These are phyloP conservation scores for Geranium brycei DNA, from an alignment of 345 rosid species.

Conservation along the genomic window DNA sequence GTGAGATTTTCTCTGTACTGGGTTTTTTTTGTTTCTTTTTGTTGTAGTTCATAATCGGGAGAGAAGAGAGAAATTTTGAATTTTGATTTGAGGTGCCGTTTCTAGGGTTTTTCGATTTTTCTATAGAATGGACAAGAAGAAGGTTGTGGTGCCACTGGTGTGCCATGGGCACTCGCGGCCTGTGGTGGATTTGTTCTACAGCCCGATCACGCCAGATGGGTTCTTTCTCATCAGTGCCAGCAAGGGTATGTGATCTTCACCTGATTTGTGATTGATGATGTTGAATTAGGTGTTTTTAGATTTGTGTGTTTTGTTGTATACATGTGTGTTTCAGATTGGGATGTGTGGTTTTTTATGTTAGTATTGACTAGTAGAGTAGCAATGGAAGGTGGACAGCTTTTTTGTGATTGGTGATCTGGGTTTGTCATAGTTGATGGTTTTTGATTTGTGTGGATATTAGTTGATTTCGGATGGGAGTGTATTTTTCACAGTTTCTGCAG, in stretches of 20 bases:
- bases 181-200: slow-evolving; percentile 51
- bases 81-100: background rate
- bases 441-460: too few species aligned
- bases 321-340: background rate
- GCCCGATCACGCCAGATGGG: slow-evolving; percentile 52
- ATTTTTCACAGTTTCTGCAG: too few species aligned
- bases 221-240: slow-evolving; percentile 58
- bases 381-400: background rate
- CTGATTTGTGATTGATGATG: background rate
- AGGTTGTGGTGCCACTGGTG: slow-evolving; percentile 38
- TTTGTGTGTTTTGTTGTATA: background rate
- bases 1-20: background rate
- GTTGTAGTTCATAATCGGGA: background rate
- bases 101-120: background rate
- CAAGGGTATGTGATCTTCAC: slow-evolving; percentile 26
- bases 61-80: background rate
- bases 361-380: too few species aligned
- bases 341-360: background rate
- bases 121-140: slow-evolving; percentile 44
- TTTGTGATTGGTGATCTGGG: background rate
- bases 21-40: background rate
- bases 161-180: slow-evolving; percentile 65
- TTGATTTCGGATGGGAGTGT: too few species aligned
- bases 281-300: background rate
- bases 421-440: too few species aligned